These are phyloP conservation scores for Cyphellophora attinorum DNA, from an alignment of 2,329 filamentous ascomycete species.

Conservation along the genomic window DNA sequence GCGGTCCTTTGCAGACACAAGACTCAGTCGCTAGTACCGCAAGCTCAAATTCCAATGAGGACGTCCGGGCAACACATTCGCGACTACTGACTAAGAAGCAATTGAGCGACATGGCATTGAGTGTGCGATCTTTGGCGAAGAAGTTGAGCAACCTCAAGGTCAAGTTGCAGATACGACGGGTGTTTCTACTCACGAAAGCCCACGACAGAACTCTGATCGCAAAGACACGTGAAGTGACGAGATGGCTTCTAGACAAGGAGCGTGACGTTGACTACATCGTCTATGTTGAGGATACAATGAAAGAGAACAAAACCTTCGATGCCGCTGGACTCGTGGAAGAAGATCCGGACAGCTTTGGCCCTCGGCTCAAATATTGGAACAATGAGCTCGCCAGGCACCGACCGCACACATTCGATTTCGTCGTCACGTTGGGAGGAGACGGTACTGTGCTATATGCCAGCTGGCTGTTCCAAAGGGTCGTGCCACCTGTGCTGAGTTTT, in stretches of 20 bases:
- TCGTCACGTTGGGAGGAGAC: constrained; percentile 84
- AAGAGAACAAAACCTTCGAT: constrained; percentile 64
- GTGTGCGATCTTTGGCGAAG: constrained; percentile 81
- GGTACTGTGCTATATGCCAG: constrained; percentile 92
- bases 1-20: constrained; percentile 15
- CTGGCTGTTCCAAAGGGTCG: constrained; percentile 92
- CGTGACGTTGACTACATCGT: constrained; percentile 62
- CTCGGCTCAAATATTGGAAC: constrained; percentile 72
- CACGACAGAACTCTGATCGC: constrained; percentile 71
- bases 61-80: constrained; percentile 42
- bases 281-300: constrained; percentile 68
- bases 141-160: constrained; percentile 74
- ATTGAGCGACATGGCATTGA: constrained; percentile 93
- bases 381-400: constrained; percentile 64
- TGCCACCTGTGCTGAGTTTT: constrained; percentile 88
- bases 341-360: constrained; percentile 40
- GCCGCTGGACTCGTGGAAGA: constrained; percentile 57
- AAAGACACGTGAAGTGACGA: constrained; percentile 65
- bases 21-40: not conserved
- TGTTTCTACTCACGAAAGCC: constrained; percentile 88
- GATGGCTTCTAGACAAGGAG: constrained; percentile 70
- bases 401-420: constrained; percentile 87
- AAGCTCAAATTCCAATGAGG: constrained; percentile 16
- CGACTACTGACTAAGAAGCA: constrained; percentile 91
- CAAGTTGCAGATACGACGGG: constrained; percentile 67